These are phyloP conservation scores for Botrytis fabae DNA, from an alignment of 2,329 filamentous ascomycete species.

Conservation along the genomic window DNA sequence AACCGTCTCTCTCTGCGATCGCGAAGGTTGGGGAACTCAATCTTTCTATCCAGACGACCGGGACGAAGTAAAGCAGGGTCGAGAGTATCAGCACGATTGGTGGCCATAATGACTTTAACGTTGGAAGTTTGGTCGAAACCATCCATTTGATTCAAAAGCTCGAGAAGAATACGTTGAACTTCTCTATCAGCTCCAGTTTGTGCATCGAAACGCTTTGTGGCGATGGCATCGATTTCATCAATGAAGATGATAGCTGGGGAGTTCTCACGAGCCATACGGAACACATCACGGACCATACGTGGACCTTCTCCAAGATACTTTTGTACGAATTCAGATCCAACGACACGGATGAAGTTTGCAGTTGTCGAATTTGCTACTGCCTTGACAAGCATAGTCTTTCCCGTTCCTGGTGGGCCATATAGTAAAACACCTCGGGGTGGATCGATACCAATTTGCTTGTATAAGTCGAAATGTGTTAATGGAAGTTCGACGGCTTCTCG, in stretches of 20 bases:
- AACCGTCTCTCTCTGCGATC: conserved; percentile 92
- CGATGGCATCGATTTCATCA: conserved; percentile 98
- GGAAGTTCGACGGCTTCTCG: conserved; percentile 96
- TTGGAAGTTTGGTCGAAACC: conserved; percentile 98
- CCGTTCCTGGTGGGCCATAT: conserved; percentile 93
- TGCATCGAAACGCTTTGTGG: conserved; percentile 98
- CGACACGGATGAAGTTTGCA: conserved; percentile 96
- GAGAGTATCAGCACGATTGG: conserved; percentile 94
- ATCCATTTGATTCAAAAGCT: conserved; percentile 99
- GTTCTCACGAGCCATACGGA: conserved; percentile 98
- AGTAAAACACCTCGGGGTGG: conserved; percentile 93
- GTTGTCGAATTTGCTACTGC: conserved; percentile 98
- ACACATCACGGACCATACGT: conserved; percentile 98
- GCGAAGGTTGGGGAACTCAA: conserved; percentile 94
- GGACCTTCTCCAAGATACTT: conserved; percentile 98
- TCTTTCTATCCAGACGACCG: conserved; percentile 94
- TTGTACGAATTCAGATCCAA: conserved; percentile 97
- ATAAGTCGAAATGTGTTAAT: conserved; percentile 95
- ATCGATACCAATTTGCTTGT: conserved; percentile 99
- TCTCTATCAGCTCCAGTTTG: conserved; percentile 97
- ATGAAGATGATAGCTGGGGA: conserved; percentile 99
- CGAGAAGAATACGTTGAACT: conserved; percentile 96
- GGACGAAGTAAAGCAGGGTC: conserved; percentile 93
- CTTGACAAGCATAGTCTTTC: conserved; percentile 98
- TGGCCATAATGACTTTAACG: conserved; percentile 99